These are phyloP conservation scores for Rosa chinensis DNA, from an alignment of 306 rosid species.

Conservation along the genomic window DNA sequence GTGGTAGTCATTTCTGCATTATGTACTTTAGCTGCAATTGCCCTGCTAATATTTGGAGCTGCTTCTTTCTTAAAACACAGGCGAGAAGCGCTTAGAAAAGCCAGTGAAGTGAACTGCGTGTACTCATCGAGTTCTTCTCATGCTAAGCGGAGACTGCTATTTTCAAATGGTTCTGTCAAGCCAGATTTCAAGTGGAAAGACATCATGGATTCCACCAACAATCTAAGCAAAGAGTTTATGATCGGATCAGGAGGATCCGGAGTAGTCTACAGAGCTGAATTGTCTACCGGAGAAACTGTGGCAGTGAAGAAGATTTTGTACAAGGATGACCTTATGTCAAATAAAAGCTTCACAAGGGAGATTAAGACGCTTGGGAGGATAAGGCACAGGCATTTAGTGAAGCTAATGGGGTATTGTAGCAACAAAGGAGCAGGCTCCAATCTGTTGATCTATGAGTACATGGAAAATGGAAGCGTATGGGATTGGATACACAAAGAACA, in stretches of 20 bases:
- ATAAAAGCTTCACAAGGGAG: slow-evolving; percentile 80
- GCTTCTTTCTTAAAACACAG: slow-evolving; percentile 46
- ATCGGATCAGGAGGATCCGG: slow-evolving; percentile 97
- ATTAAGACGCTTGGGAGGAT: slow-evolving; percentile 88
- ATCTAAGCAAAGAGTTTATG: slow-evolving; percentile 69
- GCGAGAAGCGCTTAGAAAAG: slow-evolving; percentile 42
- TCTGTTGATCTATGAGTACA: slow-evolving; percentile 76
- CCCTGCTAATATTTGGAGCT: slow-evolving; percentile 49
- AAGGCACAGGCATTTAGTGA: slow-evolving; percentile 88
- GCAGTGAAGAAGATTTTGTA: slow-evolving; percentile 83
- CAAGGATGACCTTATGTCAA: slow-evolving; percentile 70
- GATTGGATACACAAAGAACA: slow-evolving; percentile 83
- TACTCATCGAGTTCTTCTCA: slow-evolving; percentile 77
- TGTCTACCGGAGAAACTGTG: slow-evolving; percentile 61
- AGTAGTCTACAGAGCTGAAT: slow-evolving; percentile 79
- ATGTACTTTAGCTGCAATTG: slow-evolving; percentile 67
- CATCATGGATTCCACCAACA: slow-evolving; percentile 81
- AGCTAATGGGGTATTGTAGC: slow-evolving; percentile 80
- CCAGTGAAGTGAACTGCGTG: slow-evolving; percentile 50
- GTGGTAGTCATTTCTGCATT: slow-evolving; percentile 60
- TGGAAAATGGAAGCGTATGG: slow-evolving; percentile 95
- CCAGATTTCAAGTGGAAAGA: slow-evolving; percentile 79
- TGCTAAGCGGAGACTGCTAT: slow-evolving; percentile 60
- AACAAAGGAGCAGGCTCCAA: slow-evolving; percentile 63
- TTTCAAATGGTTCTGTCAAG: slow-evolving; percentile 55